phyloP scores from a whole-genome alignment of 2,329 filamentous ascomycete species.

The Dothiorella sarmentorum region DNA sequence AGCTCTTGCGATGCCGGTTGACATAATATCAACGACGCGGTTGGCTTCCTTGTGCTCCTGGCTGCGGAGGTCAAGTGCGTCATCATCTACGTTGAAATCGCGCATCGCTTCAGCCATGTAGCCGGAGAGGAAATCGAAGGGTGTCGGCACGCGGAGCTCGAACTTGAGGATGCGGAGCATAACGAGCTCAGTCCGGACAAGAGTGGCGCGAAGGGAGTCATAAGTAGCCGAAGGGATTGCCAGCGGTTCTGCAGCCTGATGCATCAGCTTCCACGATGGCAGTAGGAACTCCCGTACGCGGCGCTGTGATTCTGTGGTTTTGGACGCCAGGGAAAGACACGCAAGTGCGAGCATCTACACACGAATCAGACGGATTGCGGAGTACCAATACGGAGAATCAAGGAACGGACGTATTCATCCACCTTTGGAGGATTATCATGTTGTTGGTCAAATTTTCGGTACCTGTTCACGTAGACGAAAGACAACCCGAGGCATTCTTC shows the following conservation, averaged over 20 bases:
- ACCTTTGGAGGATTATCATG: not conserved
- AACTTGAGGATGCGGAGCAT: conserved; percentile 34
- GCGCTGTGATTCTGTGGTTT: not conserved
- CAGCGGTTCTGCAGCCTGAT: conserved; percentile 20
- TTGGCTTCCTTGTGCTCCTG: conserved; percentile 29
- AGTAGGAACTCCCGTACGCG: not conserved
- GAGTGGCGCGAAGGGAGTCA: conserved; percentile 31
- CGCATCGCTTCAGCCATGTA: conserved; percentile 27
- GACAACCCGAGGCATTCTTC: conserved; percentile 33
- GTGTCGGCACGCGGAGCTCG: conserved; percentile 30
- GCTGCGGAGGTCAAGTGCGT: conserved; percentile 22
- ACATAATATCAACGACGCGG: conserved; percentile 25
- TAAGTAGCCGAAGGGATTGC: conserved; percentile 32
- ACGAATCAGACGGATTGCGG: not conserved
- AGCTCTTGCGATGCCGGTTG: conserved; percentile 26
- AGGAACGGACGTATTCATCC: not conserved
- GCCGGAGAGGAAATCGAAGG: conserved; percentile 32
- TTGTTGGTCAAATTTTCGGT: conserved; percentile 25
- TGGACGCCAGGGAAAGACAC: conserved; percentile 2
- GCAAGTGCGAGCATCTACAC: conserved; percentile 7
- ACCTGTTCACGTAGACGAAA: conserved; percentile 34
- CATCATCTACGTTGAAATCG: conserved; percentile 21
- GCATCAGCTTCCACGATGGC: not conserved
- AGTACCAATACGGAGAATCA: not conserved
- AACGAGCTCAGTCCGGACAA: conserved; percentile 32